Evolutionary conservation across 495 filamentous ascomycete species (phyloP).

Genomic region (Penicillium robsamsonii): DNA sequence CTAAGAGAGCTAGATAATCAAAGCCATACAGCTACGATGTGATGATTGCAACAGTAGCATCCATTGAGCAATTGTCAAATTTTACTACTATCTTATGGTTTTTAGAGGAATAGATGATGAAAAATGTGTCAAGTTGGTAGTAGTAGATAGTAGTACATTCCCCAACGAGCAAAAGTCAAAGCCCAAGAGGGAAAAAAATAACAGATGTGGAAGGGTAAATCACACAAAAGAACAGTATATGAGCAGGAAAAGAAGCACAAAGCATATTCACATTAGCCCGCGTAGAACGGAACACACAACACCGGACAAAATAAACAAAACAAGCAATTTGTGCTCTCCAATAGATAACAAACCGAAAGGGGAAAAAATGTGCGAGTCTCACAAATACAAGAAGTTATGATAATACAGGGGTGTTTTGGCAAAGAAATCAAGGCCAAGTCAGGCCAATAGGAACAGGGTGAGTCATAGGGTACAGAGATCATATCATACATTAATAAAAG

Average conservation of each 20-base stretch:
- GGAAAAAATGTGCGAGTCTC: not conserved
- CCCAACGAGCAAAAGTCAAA: not conserved
- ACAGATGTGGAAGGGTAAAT: not conserved
- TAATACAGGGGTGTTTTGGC: conserved; percentile 27
- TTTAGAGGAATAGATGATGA: not conserved
- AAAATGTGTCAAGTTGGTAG: conserved; percentile 1
- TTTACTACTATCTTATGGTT: not conserved
- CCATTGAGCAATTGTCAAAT: not conserved
- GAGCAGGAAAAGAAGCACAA: conserved; percentile 7
- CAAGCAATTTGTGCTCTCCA: conserved; percentile 10
- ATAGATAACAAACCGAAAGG: conserved; percentile 7
- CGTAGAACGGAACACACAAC: conserved; percentile 12
- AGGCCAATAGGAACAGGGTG: conserved; percentile 1
- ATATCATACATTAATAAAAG: conserved; percentile 26
- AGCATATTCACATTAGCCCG: conserved; percentile 30
- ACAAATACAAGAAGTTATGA: conserved; percentile 12
- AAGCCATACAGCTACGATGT: not conserved
- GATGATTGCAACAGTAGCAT: not conserved
- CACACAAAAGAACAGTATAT: conserved; percentile 4
- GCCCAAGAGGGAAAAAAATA: not conserved
- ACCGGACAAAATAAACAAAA: conserved; percentile 2
- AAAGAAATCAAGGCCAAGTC: conserved; percentile 9
- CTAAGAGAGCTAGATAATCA: not conserved
- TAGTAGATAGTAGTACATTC: conserved; percentile 13
- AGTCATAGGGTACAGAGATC: conserved; percentile 17